phyloP scores from a whole-genome alignment of 2,329 filamentous ascomycete species.

The Exophiala viscosa region DNA sequence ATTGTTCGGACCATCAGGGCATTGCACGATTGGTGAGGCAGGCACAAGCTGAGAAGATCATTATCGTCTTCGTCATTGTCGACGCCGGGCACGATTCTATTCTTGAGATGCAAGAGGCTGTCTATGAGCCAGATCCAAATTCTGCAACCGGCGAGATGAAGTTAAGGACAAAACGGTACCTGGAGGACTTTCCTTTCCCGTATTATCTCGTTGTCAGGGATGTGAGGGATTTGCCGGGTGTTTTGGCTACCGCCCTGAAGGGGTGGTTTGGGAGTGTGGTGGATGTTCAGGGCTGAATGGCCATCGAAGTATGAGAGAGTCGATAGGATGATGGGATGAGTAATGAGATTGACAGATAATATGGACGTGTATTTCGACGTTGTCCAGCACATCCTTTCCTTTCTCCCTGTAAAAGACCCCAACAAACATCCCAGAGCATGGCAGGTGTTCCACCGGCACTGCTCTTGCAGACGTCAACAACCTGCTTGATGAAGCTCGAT shows the following conservation, averaged over 20 bases:
- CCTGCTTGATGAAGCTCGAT: too few species aligned
- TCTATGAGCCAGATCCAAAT: slow-evolving; percentile 63
- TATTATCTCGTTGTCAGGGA: slow-evolving; percentile 95
- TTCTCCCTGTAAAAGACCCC: too few species aligned
- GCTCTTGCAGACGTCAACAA: too few species aligned
- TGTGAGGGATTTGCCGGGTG: slow-evolving; percentile 82
- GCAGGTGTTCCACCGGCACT: too few species aligned
- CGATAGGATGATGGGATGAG: too few species aligned
- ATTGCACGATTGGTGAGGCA: slow-evolving; percentile 79
- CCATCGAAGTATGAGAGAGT: too few species aligned
- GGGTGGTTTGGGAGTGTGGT: slow-evolving; percentile 88
- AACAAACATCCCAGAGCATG: too few species aligned
- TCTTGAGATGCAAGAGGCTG: slow-evolving; percentile 80
- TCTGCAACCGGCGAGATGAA: slow-evolving; percentile 55
- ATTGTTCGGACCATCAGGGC: slow-evolving; percentile 83
- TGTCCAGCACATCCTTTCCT: too few species aligned
- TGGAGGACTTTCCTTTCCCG: slow-evolving; percentile 93
- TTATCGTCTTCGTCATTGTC: slow-evolving; percentile 97
- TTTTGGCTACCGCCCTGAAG: slow-evolving; percentile 80
- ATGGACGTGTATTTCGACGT: too few species aligned
- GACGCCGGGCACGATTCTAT: slow-evolving; percentile 63
- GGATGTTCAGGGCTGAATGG: slow-evolving; percentile 13
- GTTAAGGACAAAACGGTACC: slow-evolving; percentile 81
- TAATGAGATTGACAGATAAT: too few species aligned
- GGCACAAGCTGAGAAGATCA: slow-evolving; percentile 88